phyloP scores from a whole-genome alignment of 2,329 filamentous ascomycete genomes.

The Cladorrhinum sp. region DNA sequence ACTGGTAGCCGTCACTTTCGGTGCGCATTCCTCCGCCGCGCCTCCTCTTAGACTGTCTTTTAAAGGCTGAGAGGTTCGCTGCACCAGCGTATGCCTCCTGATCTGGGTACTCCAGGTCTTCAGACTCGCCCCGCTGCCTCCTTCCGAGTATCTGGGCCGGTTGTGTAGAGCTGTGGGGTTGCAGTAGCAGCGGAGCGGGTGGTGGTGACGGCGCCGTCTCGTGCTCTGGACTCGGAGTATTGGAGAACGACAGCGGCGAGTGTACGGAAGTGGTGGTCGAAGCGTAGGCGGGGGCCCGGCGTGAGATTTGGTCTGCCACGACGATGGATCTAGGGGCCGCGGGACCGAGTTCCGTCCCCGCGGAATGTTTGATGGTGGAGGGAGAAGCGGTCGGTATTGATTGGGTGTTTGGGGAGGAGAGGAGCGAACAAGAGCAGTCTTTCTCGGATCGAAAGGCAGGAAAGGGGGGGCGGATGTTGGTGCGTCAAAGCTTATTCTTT shows the following conservation, averaged over 20 bases:
- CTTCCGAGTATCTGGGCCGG: constrained; percentile 50
- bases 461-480: constrained; percentile 4
- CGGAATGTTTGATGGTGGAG: constrained; percentile 16
- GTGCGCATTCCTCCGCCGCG: constrained; percentile 32
- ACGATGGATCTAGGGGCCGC: constrained; percentile 52
- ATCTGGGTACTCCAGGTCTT: constrained; percentile 32
- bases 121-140: constrained; percentile 48
- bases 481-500: constrained; percentile 7
- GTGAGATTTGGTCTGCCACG: constrained; percentile 68
- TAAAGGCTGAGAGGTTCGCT: constrained; percentile 13
- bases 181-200: constrained; percentile 20
- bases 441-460: neutral
- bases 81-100: constrained; percentile 37
- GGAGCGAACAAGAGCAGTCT: neutral
- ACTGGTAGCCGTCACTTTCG: neutral
- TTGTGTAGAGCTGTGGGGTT: constrained; percentile 22
- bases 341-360: constrained; percentile 32
- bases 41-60: constrained; percentile 56
- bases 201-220: constrained; percentile 19
- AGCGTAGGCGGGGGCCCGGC: constrained; percentile 47
- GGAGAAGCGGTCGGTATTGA: neutral
- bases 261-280: constrained; percentile 61
- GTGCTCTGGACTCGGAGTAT: constrained; percentile 40
- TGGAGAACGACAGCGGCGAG: constrained; percentile 49
- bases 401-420: constrained; percentile 1